phyloP scores from a whole-genome alignment of 2,329 filamentous ascomycete species.

The Dactylella cylindrospora region DNA sequence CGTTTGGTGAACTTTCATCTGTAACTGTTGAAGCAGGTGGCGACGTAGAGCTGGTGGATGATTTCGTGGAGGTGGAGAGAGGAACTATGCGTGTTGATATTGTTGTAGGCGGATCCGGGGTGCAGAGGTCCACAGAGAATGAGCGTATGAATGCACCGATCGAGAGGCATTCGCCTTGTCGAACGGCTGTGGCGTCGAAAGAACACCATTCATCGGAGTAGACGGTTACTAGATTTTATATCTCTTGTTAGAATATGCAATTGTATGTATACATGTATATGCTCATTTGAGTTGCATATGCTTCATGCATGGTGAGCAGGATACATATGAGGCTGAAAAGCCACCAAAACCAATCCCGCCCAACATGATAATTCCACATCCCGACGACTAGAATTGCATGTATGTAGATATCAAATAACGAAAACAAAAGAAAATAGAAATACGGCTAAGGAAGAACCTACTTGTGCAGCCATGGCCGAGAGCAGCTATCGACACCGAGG shows the following conservation, averaged over 20 bases:
- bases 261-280: too few relatives aligned
- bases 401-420: too few relatives aligned
- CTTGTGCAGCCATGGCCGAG: constrained; percentile 32
- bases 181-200: constrained; percentile 14
- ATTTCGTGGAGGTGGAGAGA: constrained; percentile 12
- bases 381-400: too few relatives aligned
- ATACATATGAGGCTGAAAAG: too few relatives aligned
- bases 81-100: constrained; percentile 22
- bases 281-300: too few relatives aligned
- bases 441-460: too few relatives aligned
- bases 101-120: not conserved
- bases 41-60: not conserved
- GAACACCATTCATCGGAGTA: constrained; percentile 34
- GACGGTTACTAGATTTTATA: constrained; percentile 25
- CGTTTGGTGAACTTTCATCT: too few relatives aligned
- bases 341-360: too few relatives aligned
- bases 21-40: not conserved
- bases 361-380: too few relatives aligned
- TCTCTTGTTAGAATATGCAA: too few relatives aligned
- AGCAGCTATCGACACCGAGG: constrained; percentile 4
- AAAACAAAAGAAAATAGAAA: too few relatives aligned
- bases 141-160: constrained; percentile 22
- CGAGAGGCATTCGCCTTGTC: constrained; percentile 16
- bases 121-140: constrained; percentile 37
- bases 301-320: too few relatives aligned